A percentile compares a stretch with the other conserved stretches of the same genome.
Evolutionary conservation across 116 monocot species (phyloP).

Genomic region (Phalaenopsis hybrid): DNA sequence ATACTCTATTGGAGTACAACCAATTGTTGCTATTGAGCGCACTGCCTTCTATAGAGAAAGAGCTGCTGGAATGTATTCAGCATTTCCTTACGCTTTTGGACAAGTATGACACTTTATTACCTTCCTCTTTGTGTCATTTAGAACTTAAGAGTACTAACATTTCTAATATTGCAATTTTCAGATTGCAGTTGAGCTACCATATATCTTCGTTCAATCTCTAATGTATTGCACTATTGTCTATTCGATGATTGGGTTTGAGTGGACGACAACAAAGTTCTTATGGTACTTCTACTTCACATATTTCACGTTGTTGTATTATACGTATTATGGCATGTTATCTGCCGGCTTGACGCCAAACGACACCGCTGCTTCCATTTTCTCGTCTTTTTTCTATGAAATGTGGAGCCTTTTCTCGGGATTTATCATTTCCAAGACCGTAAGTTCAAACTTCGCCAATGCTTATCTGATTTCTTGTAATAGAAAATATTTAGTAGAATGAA

Average conservation of each 20-base stretch:
- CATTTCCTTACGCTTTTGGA: conserved; percentile 40
- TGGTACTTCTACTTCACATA: conserved; percentile 34
- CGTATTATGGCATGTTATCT: conserved; percentile 27
- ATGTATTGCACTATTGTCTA: conserved; percentile 11
- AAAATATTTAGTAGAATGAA: too few relatives aligned
- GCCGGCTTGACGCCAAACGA: conserved; percentile 24
- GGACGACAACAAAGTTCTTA: conserved; percentile 27
- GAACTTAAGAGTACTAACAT: background rate
- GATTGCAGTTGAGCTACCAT: conserved; percentile 13
- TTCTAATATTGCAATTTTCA: background rate
- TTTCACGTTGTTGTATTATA: conserved; percentile 28
- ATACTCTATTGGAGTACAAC: conserved; percentile 17
- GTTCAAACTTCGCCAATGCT: background rate
- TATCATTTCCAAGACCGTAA: conserved; percentile 7
- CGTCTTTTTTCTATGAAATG: conserved; percentile 13
- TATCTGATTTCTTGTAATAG: too few relatives aligned
- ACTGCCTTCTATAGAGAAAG: conserved; percentile 29
- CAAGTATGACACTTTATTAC: conserved; percentile 15
- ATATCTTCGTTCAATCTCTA: conserved; percentile 5
- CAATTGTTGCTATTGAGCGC: conserved; percentile 27
- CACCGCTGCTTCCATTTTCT: conserved; percentile 23
- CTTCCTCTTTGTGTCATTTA: too few relatives aligned
- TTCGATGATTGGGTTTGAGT: conserved; percentile 28
- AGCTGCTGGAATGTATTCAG: conserved; percentile 20
- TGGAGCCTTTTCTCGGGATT: conserved; percentile 33